A percentile compares a stretch with the other conserved stretches of the same genome.
Evolutionary conservation across 805 yeast genomes (phyloP).

Genomic region (Metschnikowia koreensis): DNA sequence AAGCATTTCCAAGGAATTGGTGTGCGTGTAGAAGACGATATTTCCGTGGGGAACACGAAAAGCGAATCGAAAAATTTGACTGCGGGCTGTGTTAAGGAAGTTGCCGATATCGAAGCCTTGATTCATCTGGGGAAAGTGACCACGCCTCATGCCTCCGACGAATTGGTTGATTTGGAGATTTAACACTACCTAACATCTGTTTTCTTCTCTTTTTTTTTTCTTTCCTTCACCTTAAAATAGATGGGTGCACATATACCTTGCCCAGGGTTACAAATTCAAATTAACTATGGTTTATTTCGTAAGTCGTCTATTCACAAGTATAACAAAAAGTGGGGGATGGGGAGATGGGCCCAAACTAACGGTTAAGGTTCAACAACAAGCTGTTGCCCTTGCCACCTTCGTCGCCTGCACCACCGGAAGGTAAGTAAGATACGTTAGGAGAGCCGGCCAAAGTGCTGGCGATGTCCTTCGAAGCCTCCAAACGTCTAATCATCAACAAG

Average conservation of each 20-base stretch:
- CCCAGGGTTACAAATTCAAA: too few relatives aligned
- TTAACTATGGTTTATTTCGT: background rate
- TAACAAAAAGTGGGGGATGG: background rate
- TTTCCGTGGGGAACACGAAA: constrained; percentile 67
- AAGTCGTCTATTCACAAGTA: constrained; percentile 14
- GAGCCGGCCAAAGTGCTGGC: constrained; percentile 83
- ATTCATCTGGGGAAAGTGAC: constrained; percentile 57
- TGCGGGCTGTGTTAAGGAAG: constrained; percentile 81
- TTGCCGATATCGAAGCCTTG: constrained; percentile 72
- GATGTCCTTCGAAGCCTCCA: constrained; percentile 95
- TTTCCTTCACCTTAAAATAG: too few relatives aligned
- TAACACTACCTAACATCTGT: too few relatives aligned
- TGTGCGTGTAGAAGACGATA: constrained; percentile 90
- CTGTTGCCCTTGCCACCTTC: constrained; percentile 47
- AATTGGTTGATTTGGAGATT: constrained; percentile 30
- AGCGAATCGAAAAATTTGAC: constrained; percentile 59
- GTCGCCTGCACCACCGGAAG: constrained; percentile 47
- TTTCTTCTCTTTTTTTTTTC: too few relatives aligned
- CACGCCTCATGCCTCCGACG: constrained; percentile 42
- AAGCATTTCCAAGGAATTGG: constrained; percentile 83
- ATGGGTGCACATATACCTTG: too few relatives aligned
- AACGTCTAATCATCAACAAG: constrained; percentile 84
- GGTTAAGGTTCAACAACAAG: constrained; percentile 66
- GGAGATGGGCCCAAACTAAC: constrained; percentile 31
- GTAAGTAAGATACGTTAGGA: constrained; percentile 86